Evolutionary conservation across 2,329 filamentous ascomycete species (phyloP).

Genomic region (Thielaviopsis punctulata): DNA sequence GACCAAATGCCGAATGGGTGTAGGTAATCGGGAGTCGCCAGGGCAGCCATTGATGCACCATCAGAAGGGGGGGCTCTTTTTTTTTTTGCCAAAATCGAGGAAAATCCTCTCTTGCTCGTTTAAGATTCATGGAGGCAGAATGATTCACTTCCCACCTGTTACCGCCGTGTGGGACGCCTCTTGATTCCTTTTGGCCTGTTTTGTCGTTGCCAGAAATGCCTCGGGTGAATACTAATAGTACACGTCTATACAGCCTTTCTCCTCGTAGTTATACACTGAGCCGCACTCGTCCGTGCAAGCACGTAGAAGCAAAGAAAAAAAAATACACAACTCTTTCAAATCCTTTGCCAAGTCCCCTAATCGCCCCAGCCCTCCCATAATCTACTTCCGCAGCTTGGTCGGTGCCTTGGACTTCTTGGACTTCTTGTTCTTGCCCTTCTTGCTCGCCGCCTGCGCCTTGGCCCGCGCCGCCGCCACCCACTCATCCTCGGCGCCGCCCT

Average conservation of each 20-base stretch:
- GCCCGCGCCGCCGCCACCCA: conserved; percentile 16
- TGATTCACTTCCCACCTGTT: neutral
- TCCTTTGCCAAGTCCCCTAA: neutral
- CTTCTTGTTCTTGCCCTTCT: conserved; percentile 20
- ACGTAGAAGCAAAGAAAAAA: neutral
- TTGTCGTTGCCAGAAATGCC: neutral
- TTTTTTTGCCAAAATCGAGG: too few species aligned
- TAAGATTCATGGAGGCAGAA: neutral
- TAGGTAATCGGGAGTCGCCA: neutral
- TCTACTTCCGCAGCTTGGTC: conserved; percentile 18
- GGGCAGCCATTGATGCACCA: neutral
- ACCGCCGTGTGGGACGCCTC: neutral
- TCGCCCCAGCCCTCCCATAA: too few species aligned
- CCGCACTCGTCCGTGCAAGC: neutral
- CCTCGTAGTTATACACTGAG: neutral
- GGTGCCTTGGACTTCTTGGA: conserved; percentile 21
- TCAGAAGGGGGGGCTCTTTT: too few species aligned
- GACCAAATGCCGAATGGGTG: neutral
- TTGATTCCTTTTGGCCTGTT: neutral
- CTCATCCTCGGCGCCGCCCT: conserved; percentile 15
- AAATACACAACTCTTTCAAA: neutral
- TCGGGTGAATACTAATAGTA: neutral
- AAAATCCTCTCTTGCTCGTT: neutral
- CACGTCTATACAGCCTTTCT: neutral
- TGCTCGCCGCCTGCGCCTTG: conserved; percentile 17